A percentile compares a stretch with the other conserved stretches of the same genome.
phyloP scores from a whole-genome alignment of 257 asterid genomes.

The Petrea volubilis region DNA sequence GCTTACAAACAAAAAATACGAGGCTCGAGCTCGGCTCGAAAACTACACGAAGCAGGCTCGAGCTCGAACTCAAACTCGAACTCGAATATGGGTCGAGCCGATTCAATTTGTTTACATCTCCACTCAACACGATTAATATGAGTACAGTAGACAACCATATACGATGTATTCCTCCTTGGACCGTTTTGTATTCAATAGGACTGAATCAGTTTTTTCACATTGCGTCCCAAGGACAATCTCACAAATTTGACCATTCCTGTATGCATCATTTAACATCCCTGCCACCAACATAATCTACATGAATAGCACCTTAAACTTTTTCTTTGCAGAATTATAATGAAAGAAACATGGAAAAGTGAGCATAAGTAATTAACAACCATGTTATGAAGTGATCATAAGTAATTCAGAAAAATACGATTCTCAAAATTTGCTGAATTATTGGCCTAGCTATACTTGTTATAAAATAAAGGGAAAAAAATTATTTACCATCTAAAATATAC shows the following conservation, averaged over 20 bases:
- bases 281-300: background rate
- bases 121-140: background rate
- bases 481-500: too few relatives aligned
- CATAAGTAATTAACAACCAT: background rate
- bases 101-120: too few relatives aligned
- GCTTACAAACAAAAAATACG: too few relatives aligned
- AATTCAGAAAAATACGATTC: background rate
- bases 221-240: background rate
- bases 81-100: too few relatives aligned
- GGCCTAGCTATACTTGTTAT: too few relatives aligned
- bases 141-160: background rate
- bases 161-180: background rate
- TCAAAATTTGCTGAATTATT: too few relatives aligned
- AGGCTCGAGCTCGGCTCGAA: too few relatives aligned
- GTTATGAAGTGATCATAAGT: background rate
- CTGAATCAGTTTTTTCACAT: background rate
- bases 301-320: background rate
- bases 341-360: too few relatives aligned
- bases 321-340: background rate
- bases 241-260: background rate
- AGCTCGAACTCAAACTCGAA: too few relatives aligned
- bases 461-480: too few relatives aligned
- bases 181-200: too few relatives aligned
- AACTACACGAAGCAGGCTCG: too few relatives aligned
- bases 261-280: background rate